Evolutionary conservation across 2,329 filamentous ascomycete species (phyloP), one percentile per base, ranked within the genome.

Genomic region (Diaporthe ampelina): DNA sequence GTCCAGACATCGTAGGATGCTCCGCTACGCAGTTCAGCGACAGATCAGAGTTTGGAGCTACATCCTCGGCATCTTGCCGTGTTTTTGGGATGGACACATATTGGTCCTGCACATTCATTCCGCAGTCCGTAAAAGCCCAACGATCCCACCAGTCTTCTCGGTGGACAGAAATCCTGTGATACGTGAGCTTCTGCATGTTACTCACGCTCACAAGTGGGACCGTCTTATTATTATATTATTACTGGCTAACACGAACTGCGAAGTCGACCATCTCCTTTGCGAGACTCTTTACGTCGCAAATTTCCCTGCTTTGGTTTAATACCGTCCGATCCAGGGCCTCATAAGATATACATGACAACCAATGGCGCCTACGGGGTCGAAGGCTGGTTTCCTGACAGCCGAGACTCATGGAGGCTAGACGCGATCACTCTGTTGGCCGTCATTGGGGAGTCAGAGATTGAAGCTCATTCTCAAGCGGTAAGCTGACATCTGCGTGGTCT

Each of bases 401-500:
- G 40, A n/a, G 58, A 48, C 24, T 63, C 40, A 29, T 91, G 89
- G 89, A 86, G 86, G 50, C 85, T 91, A 68, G 90, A 92, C 78
- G 89, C 91, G 63, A 89, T 92, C 73, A 90, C 89, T 52, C 86
- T 92, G 40, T 86, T 92, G 68, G 90, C 90, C 75, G 88, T 92
- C 77, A 89, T 92, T 74, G 90, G 90, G 79, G 90, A 92, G 81
- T 87, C 86, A 3, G 87, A 88, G 35, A 90, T 92, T 76, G 85
- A 87, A 59, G 87, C 89, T 75, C 90, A 91, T 78, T 84, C 87
- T 3, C 90, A 91, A 79, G 85, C 88, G 63, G 86, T 91, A 76
- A 91, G 89, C 3, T 6, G 40, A 19, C 40, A 29, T 6, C 24
- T 63, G 26, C 26, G 17, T 29, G 86, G 19, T 32, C 29, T 11